Base-by-base conservation (phyloP, 805 yeast genomes). In the Candida maltosa region DNA sequence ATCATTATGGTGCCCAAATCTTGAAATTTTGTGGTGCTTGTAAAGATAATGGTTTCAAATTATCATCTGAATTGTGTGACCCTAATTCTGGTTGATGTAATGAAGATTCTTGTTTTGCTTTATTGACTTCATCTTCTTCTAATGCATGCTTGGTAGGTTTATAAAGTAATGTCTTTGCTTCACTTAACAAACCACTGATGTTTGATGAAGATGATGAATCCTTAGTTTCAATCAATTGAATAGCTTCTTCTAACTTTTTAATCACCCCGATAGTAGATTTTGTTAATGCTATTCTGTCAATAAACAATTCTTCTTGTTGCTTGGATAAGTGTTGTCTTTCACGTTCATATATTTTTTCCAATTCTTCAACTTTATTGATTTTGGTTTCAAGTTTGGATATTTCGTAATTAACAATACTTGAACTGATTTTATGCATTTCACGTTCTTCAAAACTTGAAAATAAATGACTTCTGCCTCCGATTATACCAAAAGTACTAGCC, bases 371-470 rank as follows among this genome's bases (percentile, higher is more conserved):
- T 41, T 80, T 76, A 16, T 61, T 56, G 41, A 84, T 48, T 59
- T 85, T 85, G 41, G 81, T 47, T 40, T 83, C 83, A 22, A 85
- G 66, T 48, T 83, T 80, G 35, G 74, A 70, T 39, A 82, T 45
- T 54, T 82, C 80, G 27, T 75, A 73, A 50, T 81, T 80, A 14
- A 83, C 66, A 31, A 85, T 70, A 19, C 70, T 70, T 18, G 72
- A 66, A 9, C 82, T 60, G 16, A 81, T 56, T 35, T 73, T 75
- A 46, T 78, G 72, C 80, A 80, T 77, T 51, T 83, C 87, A 41
- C 88, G 68, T 51, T 87, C 96, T 56, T 86, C 94, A 51, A 76
- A 80, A 4, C 80, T 76, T 5, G 91, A 86, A 59, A 87, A 83
- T 15, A 84, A 71, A 52, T 85, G 87, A 17, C 93, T 73, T 41